Conservation (phyloP, 2,329 filamentous ascomycete species). For the Colletotrichum graminicola region DNA sequence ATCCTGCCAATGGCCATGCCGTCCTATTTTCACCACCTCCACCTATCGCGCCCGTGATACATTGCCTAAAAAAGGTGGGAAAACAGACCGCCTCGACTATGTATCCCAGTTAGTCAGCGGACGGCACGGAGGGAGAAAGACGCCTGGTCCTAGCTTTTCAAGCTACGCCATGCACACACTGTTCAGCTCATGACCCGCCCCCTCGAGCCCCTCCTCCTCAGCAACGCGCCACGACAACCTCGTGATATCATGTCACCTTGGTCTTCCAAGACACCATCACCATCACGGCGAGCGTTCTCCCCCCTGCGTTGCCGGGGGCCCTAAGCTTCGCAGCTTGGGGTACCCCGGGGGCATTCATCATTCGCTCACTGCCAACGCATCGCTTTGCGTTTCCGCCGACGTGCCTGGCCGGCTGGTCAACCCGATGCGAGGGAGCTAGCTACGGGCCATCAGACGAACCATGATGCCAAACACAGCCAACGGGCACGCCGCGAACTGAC, state of each 20-base stretch:
- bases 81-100: background rate
- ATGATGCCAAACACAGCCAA: background rate
- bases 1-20: background rate
- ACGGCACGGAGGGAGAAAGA: background rate
- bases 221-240: conserved; percentile 15
- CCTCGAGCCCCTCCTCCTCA: conserved; percentile 23
- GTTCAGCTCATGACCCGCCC: conserved; percentile 14
- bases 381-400: background rate
- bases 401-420: background rate
- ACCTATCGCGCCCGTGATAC: background rate
- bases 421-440: background rate
- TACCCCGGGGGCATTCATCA: background rate
- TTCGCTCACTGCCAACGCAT: conserved; percentile 4
- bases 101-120: background rate
- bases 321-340: background rate
- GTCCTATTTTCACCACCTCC: background rate
- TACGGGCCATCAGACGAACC: conserved; percentile 26
- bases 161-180: conserved; percentile 12
- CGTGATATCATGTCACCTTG: conserved; percentile 19
- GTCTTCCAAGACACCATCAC: background rate
- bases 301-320: background rate
- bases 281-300: background rate
- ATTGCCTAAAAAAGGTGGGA: conserved; percentile 11
- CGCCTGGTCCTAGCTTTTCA: conserved; percentile 28
- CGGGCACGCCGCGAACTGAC: background rate